Evolutionary conservation across 2,329 filamentous ascomycete species (phyloP).

Genomic region (Xylogone sp.): DNA sequence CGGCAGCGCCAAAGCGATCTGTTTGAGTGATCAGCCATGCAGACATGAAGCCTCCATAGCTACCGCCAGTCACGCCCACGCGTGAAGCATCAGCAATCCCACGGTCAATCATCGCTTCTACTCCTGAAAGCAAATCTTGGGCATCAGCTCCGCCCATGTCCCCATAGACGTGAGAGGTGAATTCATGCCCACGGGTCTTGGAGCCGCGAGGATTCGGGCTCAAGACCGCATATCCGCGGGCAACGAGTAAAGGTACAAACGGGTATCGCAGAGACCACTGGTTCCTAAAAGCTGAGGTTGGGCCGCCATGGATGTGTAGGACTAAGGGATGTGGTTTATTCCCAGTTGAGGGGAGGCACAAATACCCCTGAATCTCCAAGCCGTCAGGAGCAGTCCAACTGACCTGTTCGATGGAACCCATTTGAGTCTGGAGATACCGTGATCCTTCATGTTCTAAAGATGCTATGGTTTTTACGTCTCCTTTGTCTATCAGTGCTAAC

Average conservation of each 20-base stretch:
- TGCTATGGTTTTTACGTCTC: background rate
- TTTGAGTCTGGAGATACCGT: background rate
- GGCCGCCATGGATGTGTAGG: constrained; percentile 10
- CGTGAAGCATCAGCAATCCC: background rate
- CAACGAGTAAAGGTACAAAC: background rate
- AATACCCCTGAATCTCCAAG: background rate
- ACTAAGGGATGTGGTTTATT: background rate
- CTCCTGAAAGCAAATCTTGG: background rate
- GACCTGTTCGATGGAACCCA: background rate
- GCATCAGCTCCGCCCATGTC: background rate
- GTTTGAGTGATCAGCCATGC: background rate
- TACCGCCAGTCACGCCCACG: background rate
- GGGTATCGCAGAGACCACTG: constrained; percentile 2
- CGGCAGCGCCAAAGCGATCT: background rate
- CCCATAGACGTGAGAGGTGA: background rate
- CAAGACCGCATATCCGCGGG: background rate
- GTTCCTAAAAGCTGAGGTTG: constrained; percentile 4
- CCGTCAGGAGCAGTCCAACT: constrained; percentile 1
- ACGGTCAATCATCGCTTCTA: background rate
- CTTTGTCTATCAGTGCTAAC: background rate
- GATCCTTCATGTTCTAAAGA: background rate
- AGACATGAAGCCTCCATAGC: background rate
- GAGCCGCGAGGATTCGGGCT: background rate
- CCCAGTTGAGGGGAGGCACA: background rate
- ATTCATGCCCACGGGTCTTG: background rate